Evolutionary conservation across 1,139 yeast species (phyloP).

Genomic region (Suhomyces anneliseae): DNA sequence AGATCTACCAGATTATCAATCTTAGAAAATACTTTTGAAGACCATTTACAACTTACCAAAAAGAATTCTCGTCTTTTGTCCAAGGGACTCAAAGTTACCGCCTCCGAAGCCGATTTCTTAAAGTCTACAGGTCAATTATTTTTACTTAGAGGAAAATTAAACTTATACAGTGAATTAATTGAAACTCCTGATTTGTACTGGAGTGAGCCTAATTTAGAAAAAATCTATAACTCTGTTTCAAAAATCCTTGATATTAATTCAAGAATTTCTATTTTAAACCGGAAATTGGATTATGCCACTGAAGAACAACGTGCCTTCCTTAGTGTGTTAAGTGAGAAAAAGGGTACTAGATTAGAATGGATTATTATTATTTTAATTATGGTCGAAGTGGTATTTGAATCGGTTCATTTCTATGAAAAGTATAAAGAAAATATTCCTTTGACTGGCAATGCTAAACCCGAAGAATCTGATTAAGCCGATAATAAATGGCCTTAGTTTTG

Average conservation of each 20-base stretch:
- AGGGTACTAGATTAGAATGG: slow-evolving; percentile 80
- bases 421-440: slow-evolving; percentile 9
- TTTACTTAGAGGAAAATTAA: slow-evolving; percentile 74
- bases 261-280: slow-evolving; percentile 73
- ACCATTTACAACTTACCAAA: slow-evolving; percentile 62
- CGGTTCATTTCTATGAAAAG: slow-evolving; percentile 48
- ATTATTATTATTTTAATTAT: slow-evolving; percentile 77
- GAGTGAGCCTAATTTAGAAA: slow-evolving; percentile 85
- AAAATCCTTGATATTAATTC: slow-evolving; percentile 72
- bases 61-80: slow-evolving; percentile 66
- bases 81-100: slow-evolving; percentile 56
- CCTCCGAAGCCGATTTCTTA: slow-evolving; percentile 64
- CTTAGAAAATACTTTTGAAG: slow-evolving; percentile 69
- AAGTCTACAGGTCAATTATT: slow-evolving; percentile 72
- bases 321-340: slow-evolving; percentile 72
- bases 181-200: slow-evolving; percentile 93
- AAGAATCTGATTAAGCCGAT: too few relatives aligned
- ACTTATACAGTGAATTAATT: slow-evolving; percentile 82
- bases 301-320: slow-evolving; percentile 82
- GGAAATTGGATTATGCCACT: slow-evolving; percentile 85
- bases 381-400: slow-evolving; percentile 82
- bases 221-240: slow-evolving; percentile 69
- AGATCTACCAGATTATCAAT: slow-evolving; percentile 83
- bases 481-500: too few relatives aligned
- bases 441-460: background rate